These are phyloP conservation scores for Lepidium africanum DNA, from an alignment of 345 rosid species.

Conservation along the genomic window DNA sequence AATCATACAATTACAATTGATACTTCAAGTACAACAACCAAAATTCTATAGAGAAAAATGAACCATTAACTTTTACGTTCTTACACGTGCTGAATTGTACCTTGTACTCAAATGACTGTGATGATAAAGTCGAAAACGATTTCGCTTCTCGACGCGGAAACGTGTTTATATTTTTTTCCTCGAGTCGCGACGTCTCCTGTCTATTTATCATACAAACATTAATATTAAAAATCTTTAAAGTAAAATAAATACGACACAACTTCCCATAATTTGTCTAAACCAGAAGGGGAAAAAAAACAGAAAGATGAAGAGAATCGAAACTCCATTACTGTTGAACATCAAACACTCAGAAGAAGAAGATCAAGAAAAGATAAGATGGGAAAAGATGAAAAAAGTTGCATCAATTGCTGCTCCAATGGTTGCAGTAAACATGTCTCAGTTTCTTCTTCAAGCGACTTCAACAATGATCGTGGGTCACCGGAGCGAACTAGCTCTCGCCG, in stretches of 20 bases:
- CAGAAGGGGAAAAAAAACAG: not conserved
- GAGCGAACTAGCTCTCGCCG: slow-evolving; percentile 21
- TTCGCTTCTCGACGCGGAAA: not conserved
- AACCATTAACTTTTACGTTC: no score
- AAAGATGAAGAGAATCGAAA: slow-evolving; percentile 9
- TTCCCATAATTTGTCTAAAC: not conserved
- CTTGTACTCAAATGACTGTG: not conserved
- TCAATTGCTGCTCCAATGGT: slow-evolving; percentile 35
- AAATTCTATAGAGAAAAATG: no score
- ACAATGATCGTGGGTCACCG: slow-evolving; percentile 30
- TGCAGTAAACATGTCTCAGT: slow-evolving; percentile 27
- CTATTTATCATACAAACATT: not conserved
- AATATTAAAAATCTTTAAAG: not conserved
- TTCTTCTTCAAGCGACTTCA: slow-evolving; percentile 22
- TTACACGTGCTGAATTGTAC: not conserved
- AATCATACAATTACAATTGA: no score
- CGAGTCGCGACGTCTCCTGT: not conserved
- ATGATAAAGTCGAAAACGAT: slow-evolving; percentile 10
- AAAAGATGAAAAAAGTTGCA: slow-evolving; percentile 24
- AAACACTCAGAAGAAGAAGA: slow-evolving; percentile 16
- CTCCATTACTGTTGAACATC: slow-evolving; percentile 12
- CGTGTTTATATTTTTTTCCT: not conserved
- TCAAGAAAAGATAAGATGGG: slow-evolving; percentile 11
- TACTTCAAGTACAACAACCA: no score
- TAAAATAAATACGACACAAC: not conserved